Conservation (phyloP, 75 land plant species). For the Selaginella tamariscina region DNA sequence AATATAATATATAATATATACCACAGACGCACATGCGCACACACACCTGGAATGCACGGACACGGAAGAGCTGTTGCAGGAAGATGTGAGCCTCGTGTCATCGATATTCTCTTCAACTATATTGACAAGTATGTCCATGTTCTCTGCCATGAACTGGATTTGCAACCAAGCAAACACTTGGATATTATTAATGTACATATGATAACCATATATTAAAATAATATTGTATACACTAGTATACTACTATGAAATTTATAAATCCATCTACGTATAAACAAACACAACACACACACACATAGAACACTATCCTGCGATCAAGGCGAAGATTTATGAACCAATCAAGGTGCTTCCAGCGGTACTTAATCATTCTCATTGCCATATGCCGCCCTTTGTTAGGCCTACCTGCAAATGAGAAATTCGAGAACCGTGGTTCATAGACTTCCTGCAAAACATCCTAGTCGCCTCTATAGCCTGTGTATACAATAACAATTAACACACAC, state of each 20-base stretch:
- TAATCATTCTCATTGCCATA: not conserved
- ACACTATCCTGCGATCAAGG: not conserved
- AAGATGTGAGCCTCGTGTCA: not conserved
- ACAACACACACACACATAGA: no score
- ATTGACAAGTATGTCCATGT: not conserved
- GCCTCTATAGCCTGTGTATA: no score
- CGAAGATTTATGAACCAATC: not conserved
- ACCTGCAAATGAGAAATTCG: not conserved
- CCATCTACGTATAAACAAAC: no score
- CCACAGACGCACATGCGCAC: no score
- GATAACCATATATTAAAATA: no score
- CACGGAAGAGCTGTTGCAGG: conserved; percentile 8
- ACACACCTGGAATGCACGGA: not conserved
- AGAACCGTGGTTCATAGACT: conserved; percentile 7
- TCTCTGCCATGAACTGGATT: not conserved
- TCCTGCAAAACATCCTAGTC: not conserved
- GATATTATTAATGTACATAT: no score
- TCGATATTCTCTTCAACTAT: conserved; percentile 3
- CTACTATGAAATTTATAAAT: no score
- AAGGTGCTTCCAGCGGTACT: not conserved
- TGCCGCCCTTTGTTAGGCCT: conserved; percentile 5
- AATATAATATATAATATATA: no score
- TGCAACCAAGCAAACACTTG: no score
- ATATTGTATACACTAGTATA: no score
- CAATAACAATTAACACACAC: no score